Evolutionary conservation across 192 early-diverging fungal genomes (phyloP), one percentile per base, ranked within the genome.

Genomic region (Globomyces pollinis-pini): DNA sequence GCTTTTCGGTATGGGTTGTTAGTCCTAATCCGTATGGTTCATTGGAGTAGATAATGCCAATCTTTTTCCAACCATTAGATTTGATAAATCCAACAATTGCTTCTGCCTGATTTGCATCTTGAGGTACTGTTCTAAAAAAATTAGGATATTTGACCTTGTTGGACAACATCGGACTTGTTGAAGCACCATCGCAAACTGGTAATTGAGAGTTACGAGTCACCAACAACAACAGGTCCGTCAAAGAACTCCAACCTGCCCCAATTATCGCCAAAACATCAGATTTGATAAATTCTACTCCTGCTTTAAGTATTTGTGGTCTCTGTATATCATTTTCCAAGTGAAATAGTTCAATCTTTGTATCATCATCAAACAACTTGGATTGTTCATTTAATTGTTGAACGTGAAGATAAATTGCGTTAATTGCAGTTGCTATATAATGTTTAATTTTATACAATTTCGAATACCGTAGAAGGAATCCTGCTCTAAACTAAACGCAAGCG

Each of bases 81-180:
- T 32, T 15, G 7, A 72, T 8, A 6, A 60, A 53, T 13, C 42
- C 41, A 33, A 67, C 33, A 21, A 68, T 66, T 6, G 67, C 63
- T 20, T 41, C n/a, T 1, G 62, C 61, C 9, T 53, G 58, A 34
- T 52, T 16, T 15, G 59, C 57, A 57, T 74, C 72, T 21, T 64
- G 23, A 3, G 68, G 55, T 6, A 71, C 28, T 3, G 68, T 68
- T 29, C 72, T 60, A 44, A 70, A 74, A 31, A 74, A 74, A 52
- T 66, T 66, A 52, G 72, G 66, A 39, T 61, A 71, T 4, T 18
- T 26, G 16, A 1, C 16, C 51, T 68, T 70, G 34, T 49, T 33
- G 6, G 36, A 43, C 35, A 74, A 51, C 3, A 24, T 24, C 2
- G 44, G 44, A 26, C 28, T 47, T 3, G 44, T 47, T 3, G 44